phyloP scores from a whole-genome alignment of 192 early-diverging fungal species.

The Haplosporangium gracile region DNA sequence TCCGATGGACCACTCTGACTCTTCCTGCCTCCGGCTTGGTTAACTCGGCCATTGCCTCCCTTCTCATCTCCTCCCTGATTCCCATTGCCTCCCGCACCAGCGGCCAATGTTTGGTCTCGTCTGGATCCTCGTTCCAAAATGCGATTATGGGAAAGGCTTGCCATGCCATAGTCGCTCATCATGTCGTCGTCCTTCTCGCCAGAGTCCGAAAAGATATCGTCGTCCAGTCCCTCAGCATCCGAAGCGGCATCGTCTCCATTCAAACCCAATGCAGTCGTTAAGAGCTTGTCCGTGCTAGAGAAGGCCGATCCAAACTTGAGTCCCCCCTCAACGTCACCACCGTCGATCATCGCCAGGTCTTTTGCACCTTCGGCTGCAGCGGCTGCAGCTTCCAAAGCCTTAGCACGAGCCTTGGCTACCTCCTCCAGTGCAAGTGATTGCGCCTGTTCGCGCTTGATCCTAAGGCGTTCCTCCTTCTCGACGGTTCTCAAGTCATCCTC shows the following conservation, averaged over 20 bases:
- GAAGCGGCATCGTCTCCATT: slow-evolving; percentile 37
- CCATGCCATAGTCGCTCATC: slow-evolving; percentile 55
- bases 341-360: slow-evolving; percentile 21
- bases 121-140: slow-evolving; percentile 7
- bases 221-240: slow-evolving; percentile 36
- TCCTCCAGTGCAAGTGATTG: slow-evolving; percentile 41
- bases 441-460: slow-evolving; percentile 60
- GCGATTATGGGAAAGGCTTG: slow-evolving; percentile 7
- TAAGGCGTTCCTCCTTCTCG: slow-evolving; percentile 70
- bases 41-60: neutral
- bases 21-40: neutral
- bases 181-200: slow-evolving; percentile 52
- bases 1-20: slow-evolving; percentile 18
- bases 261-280: neutral
- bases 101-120: neutral
- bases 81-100: neutral
- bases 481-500: slow-evolving; percentile 69
- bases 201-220: slow-evolving; percentile 47
- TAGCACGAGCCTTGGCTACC: slow-evolving; percentile 51
- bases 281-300: slow-evolving; percentile 37
- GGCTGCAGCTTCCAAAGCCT: slow-evolving; percentile 36
- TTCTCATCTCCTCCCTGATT: neutral
- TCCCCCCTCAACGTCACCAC: slow-evolving; percentile 10
- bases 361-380: slow-evolving; percentile 8
- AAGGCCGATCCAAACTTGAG: slow-evolving; percentile 18